Base-by-base conservation (phyloP, 2,329 filamentous ascomycete species). In the Fusarium circinatum region DNA sequence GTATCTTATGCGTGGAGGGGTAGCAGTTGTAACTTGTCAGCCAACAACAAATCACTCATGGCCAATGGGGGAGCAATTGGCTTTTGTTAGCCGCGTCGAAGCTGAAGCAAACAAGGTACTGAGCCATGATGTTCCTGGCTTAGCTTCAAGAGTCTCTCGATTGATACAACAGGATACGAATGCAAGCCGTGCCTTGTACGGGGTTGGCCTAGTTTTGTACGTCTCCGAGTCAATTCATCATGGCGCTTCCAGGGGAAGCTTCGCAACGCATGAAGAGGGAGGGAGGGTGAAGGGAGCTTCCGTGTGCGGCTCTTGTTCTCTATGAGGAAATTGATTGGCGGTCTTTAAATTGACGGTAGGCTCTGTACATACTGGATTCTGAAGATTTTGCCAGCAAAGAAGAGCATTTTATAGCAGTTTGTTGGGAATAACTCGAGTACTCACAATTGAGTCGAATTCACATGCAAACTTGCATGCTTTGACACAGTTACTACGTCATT, bases 11-110 rank as follows among this genome's bases (percentile, higher is more conserved):
- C 32, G 42, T 34, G 36, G 28, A 47, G 44, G 48, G 55, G 39
- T 49, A 55, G 38, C n/a, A 42, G 32, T 42, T 34, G 45, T 48
- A n/a, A 48, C 45, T 48, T 30, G 24, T 30, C 45, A 69, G 56
- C 62, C 69, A 68, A 74, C 70, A 68, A 74, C 68, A 74, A 74
- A 71, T 70, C 62, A 74, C 71, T 56, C 71, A 69, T 39, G 42
- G 59, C 34, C 47, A 67, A 62, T 48, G 22, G 45, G 61, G 5
- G 26, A 74, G 51, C 47, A 69, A 75, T 74, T 75, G 71, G 68
- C 51, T 74, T 74, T 69, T 64, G 38, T 59, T 70, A 44, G 62
- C 62, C 57, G 39, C 30, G 32, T 52, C n/a, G 45, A 58, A 52
- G 34, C 55, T 42, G 39, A 68, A 49, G 30, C 30, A 56, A 56